Evolutionary conservation across 2,329 filamentous ascomycete genomes (phyloP).

Genomic region (Aspergillus sp.): DNA sequence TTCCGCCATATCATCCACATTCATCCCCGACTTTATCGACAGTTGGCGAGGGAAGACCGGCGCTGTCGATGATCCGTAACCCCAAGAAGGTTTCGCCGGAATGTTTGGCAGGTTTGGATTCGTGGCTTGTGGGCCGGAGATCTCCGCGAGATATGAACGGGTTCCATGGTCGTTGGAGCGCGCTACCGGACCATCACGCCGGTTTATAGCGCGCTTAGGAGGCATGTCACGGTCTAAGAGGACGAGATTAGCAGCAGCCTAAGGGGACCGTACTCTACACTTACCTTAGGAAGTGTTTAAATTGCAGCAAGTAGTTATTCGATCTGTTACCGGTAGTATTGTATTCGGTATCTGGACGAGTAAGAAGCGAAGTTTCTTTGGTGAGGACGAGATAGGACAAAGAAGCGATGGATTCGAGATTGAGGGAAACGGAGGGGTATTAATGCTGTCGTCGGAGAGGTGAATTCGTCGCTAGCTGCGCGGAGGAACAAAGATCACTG

Average conservation of each 20-base stretch:
- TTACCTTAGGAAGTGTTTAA: no score
- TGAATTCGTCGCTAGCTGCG: no score
- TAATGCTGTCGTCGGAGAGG: no score
- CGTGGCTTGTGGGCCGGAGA: slow-evolving; percentile 13
- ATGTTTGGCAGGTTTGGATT: slow-evolving; percentile 29
- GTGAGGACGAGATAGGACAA: no score
- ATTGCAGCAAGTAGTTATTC: no score
- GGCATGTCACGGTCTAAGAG: slow-evolving; percentile 13
- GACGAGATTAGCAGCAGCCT: background rate
- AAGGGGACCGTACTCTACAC: background rate
- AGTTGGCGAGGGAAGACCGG: slow-evolving; percentile 30
- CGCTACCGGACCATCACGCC: slow-evolving; percentile 10
- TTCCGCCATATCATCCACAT: slow-evolving; percentile 25
- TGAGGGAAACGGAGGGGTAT: no score
- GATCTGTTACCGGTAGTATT: no score
- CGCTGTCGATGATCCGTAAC: slow-evolving; percentile 33
- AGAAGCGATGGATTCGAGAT: no score
- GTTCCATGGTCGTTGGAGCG: slow-evolving; percentile 5
- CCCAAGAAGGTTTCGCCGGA: slow-evolving; percentile 34
- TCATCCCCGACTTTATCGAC: slow-evolving; percentile 22
- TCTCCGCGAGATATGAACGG: slow-evolving; percentile 9
- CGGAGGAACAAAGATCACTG: no score
- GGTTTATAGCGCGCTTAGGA: slow-evolving; percentile 16
- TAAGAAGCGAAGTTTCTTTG: no score
- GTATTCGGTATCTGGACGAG: no score